phyloP scores from a whole-genome alignment of 108 stramenopile species.

The Nitzschia sp. region DNA sequence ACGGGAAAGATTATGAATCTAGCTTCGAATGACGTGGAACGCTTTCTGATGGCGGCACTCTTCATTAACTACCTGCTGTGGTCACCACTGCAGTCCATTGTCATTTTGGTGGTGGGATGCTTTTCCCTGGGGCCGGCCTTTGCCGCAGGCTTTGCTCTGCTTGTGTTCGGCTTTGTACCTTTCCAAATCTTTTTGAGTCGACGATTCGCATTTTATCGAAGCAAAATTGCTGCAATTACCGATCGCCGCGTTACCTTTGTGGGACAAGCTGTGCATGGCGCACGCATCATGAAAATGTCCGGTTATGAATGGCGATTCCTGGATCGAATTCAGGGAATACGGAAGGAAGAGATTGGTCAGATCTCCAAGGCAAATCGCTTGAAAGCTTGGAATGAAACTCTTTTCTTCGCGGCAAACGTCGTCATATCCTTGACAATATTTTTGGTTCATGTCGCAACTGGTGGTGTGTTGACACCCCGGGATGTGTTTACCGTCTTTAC shows the following conservation, averaged over 20 bases:
- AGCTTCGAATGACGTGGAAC: constrained; percentile 88
- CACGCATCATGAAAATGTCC: constrained; percentile 80
- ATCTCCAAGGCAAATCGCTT: constrained; percentile 63
- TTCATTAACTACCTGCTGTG: constrained; percentile 74
- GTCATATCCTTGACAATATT: constrained; percentile 63
- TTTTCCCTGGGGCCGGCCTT: constrained; percentile 70
- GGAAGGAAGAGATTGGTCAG: constrained; percentile 61
- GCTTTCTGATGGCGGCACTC: constrained; percentile 66
- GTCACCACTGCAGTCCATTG: constrained; percentile 79
- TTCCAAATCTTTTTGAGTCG: constrained; percentile 67
- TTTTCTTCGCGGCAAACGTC: constrained; percentile 63
- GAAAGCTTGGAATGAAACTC: constrained; percentile 77
- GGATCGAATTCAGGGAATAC: constrained; percentile 61
- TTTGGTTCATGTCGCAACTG: constrained; percentile 44
- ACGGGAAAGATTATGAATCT: constrained; percentile 86
- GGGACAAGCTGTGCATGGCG: constrained; percentile 83
- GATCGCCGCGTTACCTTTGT: constrained; percentile 82
- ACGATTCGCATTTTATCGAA: constrained; percentile 65
- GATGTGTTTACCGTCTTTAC: constrained; percentile 67
- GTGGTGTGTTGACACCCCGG: constrained; percentile 51
- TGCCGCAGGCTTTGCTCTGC: constrained; percentile 76
- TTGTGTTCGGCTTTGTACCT: constrained; percentile 78
- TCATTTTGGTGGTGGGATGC: constrained; percentile 71
- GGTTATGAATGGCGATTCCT: constrained; percentile 77
- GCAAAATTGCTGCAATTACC: constrained; percentile 75